These are phyloP conservation scores for Plantago elongata DNA, from an alignment of 257 asterid species.

Conservation along the genomic window DNA sequence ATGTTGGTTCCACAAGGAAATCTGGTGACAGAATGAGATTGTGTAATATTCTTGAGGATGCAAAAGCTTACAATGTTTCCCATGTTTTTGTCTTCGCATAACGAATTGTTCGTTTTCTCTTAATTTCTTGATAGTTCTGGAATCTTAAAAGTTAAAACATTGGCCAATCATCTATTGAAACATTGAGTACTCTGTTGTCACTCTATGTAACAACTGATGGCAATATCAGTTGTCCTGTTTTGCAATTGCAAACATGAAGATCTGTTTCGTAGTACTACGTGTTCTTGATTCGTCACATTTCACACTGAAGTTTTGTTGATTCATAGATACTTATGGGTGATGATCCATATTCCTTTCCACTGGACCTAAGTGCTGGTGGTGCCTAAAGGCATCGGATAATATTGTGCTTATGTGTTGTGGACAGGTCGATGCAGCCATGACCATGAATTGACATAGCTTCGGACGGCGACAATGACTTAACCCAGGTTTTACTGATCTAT, in stretches of 20 bases:
- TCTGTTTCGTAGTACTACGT: background rate
- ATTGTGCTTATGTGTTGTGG: no score
- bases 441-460: no score
- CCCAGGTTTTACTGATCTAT: no score
- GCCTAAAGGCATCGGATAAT: no score
- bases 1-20: slow-evolving; percentile 41
- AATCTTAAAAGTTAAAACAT: slow-evolving; percentile 6
- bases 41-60: slow-evolving; percentile 34
- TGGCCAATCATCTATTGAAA: slow-evolving; percentile 28
- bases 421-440: no score
- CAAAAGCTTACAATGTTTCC: slow-evolving; percentile 29
- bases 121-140: slow-evolving; percentile 14
- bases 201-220: slow-evolving; percentile 43
- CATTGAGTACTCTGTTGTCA: slow-evolving; percentile 28
- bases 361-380: no score
- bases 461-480: no score
- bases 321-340: no score
- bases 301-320: no score
- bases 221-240: slow-evolving; percentile 10
- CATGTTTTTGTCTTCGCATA: slow-evolving; percentile 32
- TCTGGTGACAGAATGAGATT: slow-evolving; percentile 37
- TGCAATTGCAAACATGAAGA: slow-evolving; percentile 1
- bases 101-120: slow-evolving; percentile 22
- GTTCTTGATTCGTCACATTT: no score
- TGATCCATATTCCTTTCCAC: no score